Percentiles rank a stretch among this genome's conserved stretches.
Conservation (phyloP, 495 filamentous ascomycete species). For the Aspergillus carlsbadensis region DNA sequence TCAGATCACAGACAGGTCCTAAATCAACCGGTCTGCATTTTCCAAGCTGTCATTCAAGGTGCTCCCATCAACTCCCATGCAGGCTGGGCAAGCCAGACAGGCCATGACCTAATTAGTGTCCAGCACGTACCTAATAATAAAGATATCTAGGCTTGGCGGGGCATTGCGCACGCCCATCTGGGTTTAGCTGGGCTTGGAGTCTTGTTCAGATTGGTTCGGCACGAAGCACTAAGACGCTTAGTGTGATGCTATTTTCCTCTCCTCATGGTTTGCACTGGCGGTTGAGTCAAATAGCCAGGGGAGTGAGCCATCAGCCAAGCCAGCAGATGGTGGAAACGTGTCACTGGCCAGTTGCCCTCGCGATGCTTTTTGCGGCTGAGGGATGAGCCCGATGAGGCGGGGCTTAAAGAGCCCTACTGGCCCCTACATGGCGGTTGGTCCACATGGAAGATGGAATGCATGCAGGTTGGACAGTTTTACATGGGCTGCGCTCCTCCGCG, state of each 20-base stretch:
- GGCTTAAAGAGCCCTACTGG: not conserved
- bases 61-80: conserved; percentile 2
- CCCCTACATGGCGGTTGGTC: conserved; percentile 1
- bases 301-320: not conserved
- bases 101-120: not conserved
- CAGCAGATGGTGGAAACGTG: not conserved
- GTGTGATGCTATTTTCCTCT: conserved; percentile 8
- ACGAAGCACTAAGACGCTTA: conserved; percentile 4
- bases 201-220: conserved; percentile 5
- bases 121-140: conserved; percentile 12
- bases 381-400: conserved; percentile 7
- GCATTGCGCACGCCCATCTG: conserved; percentile 4
- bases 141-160: not conserved
- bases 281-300: not conserved
- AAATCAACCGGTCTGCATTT: not conserved
- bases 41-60: conserved; percentile 3
- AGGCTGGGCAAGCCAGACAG: not conserved
- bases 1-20: not conserved
- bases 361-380: conserved; percentile 11
- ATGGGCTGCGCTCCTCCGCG: conserved; percentile 5
- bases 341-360: conserved; percentile 5
- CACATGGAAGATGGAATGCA: conserved; percentile 6
- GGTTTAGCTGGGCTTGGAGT: conserved; percentile 7
- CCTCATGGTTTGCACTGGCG: not conserved
- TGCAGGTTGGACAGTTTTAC: conserved; percentile 7